Evolutionary conservation across 2,329 filamentous ascomycete genomes (phyloP), one percentile per base, ranked within the genome.

Genomic region (Scytalidium sp.): DNA sequence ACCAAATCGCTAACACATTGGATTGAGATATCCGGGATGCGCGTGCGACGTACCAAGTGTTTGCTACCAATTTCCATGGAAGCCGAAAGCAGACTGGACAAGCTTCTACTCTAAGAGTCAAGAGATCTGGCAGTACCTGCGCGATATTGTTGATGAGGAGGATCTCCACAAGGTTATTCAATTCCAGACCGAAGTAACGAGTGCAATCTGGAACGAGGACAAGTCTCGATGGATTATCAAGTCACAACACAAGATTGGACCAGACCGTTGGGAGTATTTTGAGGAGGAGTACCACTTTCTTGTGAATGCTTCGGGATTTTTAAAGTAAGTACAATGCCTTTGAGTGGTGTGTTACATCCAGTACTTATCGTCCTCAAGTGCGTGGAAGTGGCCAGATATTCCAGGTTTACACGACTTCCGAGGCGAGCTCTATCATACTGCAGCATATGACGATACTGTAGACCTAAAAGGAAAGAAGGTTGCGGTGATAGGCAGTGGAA

Each of bases 81-180:
- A 74, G 82, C 51, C 88, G 86, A 58, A 77, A 84, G 0, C 78
- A 79, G 15, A 75, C 52, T 83, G 80, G 79, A 74, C 75, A 0
- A 64, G 78, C 23, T 71, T 78, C 47, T 82, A 80, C 55, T 75
- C 80, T 8, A 0, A 75, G 0, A 84, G 84, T 0, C 62, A 69
- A 6, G 85, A 89, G 63, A 88, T 89, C 51, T 69, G 75, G 7
- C 74, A 80, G 20, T 89, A 89, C 60, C 83, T 83, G 81, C 76
- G 85, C 56, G 65, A 67, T 0, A 64, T 85, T 3, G 83, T 84
- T 0, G 70, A 70, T 10, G 85, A 87, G 56, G 76, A 87, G 62
- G 74, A 81, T 49, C 77, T 87, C 2, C 82, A 86, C 60, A 70
- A 76, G 23, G 74, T 78, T 44, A 67, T 80, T 1, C 74, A 75